Percentiles rank a stretch among this genome's conserved stretches.
phyloP scores from a whole-genome alignment of 306 rosid species.

The Astragalus membranaceus region DNA sequence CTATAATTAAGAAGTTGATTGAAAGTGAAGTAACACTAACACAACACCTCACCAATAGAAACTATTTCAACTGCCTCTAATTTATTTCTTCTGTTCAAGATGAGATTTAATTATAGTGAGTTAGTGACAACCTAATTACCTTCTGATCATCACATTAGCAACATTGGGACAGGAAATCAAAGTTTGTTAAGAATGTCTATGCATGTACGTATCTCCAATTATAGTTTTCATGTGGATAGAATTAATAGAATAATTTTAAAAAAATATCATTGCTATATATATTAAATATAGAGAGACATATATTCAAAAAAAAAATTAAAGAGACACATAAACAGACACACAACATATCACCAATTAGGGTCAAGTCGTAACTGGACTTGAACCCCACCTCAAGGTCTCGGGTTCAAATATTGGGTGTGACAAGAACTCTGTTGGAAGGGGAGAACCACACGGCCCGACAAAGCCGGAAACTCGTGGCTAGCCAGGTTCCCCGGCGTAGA shows the following conservation, averaged over 20 bases:
- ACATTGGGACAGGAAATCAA: background rate
- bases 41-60: background rate
- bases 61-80: background rate
- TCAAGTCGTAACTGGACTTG: no score
- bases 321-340: background rate
- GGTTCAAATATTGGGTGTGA: no score
- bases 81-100: background rate
- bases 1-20: background rate
- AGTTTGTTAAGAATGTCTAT: background rate
- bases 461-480: no score
- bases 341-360: no score
- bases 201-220: background rate
- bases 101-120: background rate
- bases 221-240: background rate
- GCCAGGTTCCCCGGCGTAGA: no score
- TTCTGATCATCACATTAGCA: background rate
- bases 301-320: no score
- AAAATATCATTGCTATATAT: no score
- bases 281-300: background rate
- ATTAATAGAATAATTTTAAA: no score
- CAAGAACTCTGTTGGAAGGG: no score
- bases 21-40: background rate
- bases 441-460: no score
- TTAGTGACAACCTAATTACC: constrained; percentile 4
- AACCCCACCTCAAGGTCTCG: no score